Base-by-base conservation (phyloP, 495 filamentous ascomycete species). In the Baudoinia panamericana region DNA sequence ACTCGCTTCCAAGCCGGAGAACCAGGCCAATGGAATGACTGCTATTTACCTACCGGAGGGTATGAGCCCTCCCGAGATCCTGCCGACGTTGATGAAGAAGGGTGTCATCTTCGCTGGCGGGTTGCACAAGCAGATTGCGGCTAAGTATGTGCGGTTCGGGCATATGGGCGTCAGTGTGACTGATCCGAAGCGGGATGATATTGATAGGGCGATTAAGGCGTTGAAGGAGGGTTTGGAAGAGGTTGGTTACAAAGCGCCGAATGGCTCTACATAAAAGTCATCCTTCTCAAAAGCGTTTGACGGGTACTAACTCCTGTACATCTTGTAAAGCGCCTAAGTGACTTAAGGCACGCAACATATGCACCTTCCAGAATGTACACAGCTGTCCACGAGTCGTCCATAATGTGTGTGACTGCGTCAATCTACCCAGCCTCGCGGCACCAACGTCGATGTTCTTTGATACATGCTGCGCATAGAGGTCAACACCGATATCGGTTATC, bases 1-100 rank as follows among this genome's bases (percentile, higher is more conserved):
- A 61, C 64, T 96, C 11, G 85, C 90, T 19, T 52, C 73, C 24
- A 81, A 82, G 54, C 80, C 82, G 0, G 86, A 84, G 44, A 79
- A 87, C 57, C 90, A 95, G 68, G 85, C 90, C 20, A 88, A 92
- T 55, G 84, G 81, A 55, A 97, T 97, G 90, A 95, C 90, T 10
- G 87, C 90, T 34, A 86, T 96, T 45, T 95, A 88, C 60, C 71
- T 97, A 34, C 90, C 90, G 2, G 82, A 94, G 39, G 78, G 69
- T 22, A 68, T 97, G 21, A 71, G 76, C 45, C 75, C 78, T 10
- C 68, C 84, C 4, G 82, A 93, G 38, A 63, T 97, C 10, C 66
- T 97, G 31, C 88, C 90, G 4, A 85, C 76, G 46, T 65, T 97
- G 41, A 58, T 87, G 43, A 86, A 87, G 64, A 88, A 80, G 56